phyloP scores from a whole-genome alignment of 2,329 filamentous ascomycete genomes.

The Trichoderma simmonsii region DNA sequence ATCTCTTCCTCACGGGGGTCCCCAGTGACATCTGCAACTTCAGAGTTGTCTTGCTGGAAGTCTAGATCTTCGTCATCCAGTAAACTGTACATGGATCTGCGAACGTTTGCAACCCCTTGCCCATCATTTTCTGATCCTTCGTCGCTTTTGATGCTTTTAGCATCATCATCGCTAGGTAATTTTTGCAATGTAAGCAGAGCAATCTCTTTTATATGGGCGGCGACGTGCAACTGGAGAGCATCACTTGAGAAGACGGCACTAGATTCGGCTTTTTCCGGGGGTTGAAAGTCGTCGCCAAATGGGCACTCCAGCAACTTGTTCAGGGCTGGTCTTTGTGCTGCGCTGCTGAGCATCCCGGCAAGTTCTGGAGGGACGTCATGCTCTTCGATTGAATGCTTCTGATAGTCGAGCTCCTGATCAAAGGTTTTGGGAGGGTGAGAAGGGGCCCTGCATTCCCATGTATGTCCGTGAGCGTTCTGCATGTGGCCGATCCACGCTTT shows the following conservation, averaged over 20 bases:
- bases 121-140: not conserved
- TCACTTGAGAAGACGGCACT: not conserved
- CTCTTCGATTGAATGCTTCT: slow-evolving; percentile 3
- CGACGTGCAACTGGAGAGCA: not conserved
- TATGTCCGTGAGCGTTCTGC: not conserved
- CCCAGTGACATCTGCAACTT: not conserved
- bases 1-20: not conserved
- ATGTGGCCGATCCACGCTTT: slow-evolving; percentile 9
- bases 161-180: not conserved
- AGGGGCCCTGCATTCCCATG: slow-evolving; percentile 1
- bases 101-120: not conserved
- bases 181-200: slow-evolving; percentile 4
- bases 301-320: not conserved
- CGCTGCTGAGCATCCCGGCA: not conserved
- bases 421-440: not conserved
- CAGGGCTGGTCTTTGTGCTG: not conserved
- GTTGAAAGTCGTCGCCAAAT: not conserved
- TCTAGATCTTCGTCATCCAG: not conserved
- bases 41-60: not conserved
- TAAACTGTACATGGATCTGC: not conserved
- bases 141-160: not conserved
- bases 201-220: not conserved
- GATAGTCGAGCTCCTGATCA: slow-evolving; percentile 1
- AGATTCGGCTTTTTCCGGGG: not conserved
- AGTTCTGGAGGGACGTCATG: not conserved